Base-by-base conservation (phyloP, 2,329 filamentous ascomycete species). In the Trichoderma koningiopsis region DNA sequence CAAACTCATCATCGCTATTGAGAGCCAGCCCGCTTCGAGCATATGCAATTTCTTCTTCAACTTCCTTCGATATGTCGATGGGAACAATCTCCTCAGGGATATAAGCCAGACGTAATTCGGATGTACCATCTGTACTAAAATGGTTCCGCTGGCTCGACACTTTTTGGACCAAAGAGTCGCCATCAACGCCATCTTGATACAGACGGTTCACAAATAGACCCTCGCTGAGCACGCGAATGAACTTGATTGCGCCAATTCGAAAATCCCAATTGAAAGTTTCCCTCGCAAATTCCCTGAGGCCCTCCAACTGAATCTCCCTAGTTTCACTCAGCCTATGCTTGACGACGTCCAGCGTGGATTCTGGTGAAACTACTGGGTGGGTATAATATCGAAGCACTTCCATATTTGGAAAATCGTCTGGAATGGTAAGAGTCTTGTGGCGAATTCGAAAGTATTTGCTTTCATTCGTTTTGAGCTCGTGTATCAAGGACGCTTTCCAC, bases 241-340 rank as follows among this genome's bases (percentile, higher is more conserved):
- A 92, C 76, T 97, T 97, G 75, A 91, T 87, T 19, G 94, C 94
- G 0, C 94, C 95, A 62, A 86, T 86, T 33, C 89, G 87, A 74
- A 89, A 91, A 5, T 86, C 88, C 96, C 96, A 99, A 70, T 94
- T 93, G 73, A 99, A 96, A 0, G 90, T 91, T 72, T 96, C 90
- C 0, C 86, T 85, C 0, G 90, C 87, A 77, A 97, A 97, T 16
- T 86, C 84, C 43, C 95, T 87, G 43, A 99, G 80, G 0, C 87
- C 88, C 4, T 77, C 74, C 4, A 81, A 67, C 8, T 77, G 73
- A 2, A 80, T 72, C 5, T 75, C 73, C 3, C 67, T 69, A 33
- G 72, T 75, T 8, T 71, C 53, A 2, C 73, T 63, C 35, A 79
- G 65, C 58, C 73, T 77, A 19, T 74, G 69, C 8, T 73, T 73